These are phyloP conservation scores for Amniculicola lignicola DNA, from an alignment of 495 filamentous ascomycete genomes.

Conservation along the genomic window DNA sequence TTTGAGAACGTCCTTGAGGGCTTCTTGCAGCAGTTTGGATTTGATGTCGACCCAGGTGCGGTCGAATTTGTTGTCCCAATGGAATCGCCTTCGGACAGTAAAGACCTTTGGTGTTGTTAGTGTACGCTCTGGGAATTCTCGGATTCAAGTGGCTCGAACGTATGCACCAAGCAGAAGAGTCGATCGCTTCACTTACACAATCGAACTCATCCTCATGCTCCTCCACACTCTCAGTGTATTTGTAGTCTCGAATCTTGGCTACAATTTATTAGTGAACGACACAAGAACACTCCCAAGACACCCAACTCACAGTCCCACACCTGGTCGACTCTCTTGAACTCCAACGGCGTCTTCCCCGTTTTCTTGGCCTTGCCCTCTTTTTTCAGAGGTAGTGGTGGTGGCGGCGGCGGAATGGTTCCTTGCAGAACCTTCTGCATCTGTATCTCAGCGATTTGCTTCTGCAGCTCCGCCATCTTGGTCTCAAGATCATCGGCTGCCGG, in stretches of 20 bases:
- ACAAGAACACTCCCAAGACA: conserved; percentile 55
- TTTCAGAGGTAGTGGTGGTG: not conserved
- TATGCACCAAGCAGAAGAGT: no score
- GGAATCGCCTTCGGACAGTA: conserved; percentile 78
- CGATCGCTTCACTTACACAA: conserved; percentile 51
- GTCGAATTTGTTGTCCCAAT: conserved; percentile 80
- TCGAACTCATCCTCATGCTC: conserved; percentile 75
- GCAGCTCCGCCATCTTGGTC: not conserved
- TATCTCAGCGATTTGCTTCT: not conserved
- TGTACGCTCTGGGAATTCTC: not conserved
- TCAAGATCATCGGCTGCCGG: not conserved
- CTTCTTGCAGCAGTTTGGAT: conserved; percentile 71
- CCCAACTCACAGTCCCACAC: conserved; percentile 48
- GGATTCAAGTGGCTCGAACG: no score
- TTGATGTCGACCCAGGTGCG: conserved; percentile 83
- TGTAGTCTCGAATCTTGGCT: conserved; percentile 71
- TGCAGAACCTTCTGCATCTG: not conserved
- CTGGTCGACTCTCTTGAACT: conserved; percentile 85
- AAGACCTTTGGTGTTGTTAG: conserved; percentile 52
- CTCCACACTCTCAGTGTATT: conserved; percentile 75
- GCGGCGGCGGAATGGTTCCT: not conserved
- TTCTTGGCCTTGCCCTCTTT: conserved; percentile 20
- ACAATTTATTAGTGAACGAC: conserved; percentile 43
- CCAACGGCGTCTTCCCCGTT: conserved; percentile 50
- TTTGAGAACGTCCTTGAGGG: conserved; percentile 71